Evolutionary conservation across 192 early-diverging fungal species (phyloP), one percentile per base, ranked within the genome.

Genomic region (Coemansia sp.): DNA sequence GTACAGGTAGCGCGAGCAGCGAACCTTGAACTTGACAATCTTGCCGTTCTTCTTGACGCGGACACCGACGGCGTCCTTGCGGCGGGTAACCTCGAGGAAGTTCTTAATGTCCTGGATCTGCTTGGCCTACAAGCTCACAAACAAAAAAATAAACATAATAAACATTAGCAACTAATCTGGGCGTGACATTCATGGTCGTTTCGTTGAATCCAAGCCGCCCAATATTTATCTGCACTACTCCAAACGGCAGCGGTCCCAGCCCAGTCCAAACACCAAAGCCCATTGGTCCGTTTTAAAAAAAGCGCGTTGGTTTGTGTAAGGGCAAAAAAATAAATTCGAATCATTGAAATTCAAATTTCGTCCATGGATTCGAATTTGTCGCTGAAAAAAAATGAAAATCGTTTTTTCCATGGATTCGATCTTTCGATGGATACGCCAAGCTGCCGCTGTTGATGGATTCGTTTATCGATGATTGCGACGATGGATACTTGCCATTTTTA

Each of bases 1-100:
- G 92, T 99, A 99, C 78, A 99, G 89, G 91, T 95, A 98, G 75
- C 89, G 89, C 67, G 96, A 95, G 92, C 97, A 96, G 85, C 97
- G 90, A 72, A 99, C 91, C 94, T 99, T 99, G 91, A 99, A 98
- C 90, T 99, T 99, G 90, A 87, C 85, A 73, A 93, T 76, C 69
- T 86, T 87, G 75, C 86, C 90, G 88, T 90, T 95, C 91, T 96
- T 96, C 94, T 98, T 98, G 84, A 99, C 92, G 84, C 91, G 91
- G 67, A 94, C 91, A 91, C 91, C 88, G 74, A 90, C 88, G 80
- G 95, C 97, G 78, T 96, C 96, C 91, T 96, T 98, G 88, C 96
- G 93, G 78, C 91, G 87, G 70, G 97, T 92, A 75, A 93, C 93
- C 78, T 92, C 88, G 74, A 99, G 90, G 89, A 99, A 99, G 78